A percentile compares a stretch with the other conserved stretches of the same genome.
Conservation (phyloP, 2,329 filamentous ascomycete genomes). For the Chaetomium globosum region DNA sequence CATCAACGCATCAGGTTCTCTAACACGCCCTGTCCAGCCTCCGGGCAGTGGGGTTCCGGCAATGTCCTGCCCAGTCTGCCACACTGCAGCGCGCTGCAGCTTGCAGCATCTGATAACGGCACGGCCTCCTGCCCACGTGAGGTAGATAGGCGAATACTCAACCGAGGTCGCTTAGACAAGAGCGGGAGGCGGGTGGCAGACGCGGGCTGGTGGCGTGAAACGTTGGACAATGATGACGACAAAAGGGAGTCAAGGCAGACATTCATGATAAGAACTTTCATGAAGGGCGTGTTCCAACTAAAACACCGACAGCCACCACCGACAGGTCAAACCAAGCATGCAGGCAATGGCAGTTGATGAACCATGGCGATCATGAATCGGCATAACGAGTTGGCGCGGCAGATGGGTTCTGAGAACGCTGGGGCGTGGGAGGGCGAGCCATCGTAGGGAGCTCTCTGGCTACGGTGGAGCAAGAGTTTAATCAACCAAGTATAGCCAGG, state of each 20-base stretch:
- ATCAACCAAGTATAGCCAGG: neutral
- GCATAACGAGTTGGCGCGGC: conserved; percentile 31
- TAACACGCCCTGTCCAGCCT: conserved; percentile 20
- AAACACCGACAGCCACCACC: conserved; percentile 10
- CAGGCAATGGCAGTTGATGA: conserved; percentile 26
- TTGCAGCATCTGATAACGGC: conserved; percentile 8
- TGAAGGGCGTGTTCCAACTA: conserved; percentile 20
- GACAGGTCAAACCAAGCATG: conserved; percentile 23
- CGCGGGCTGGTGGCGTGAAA: neutral
- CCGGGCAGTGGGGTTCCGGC: conserved; percentile 28
- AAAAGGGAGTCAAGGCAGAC: neutral
- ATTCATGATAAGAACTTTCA: neutral
- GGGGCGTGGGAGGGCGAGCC: neutral
- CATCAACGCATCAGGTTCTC: conserved; percentile 28
- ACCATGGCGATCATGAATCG: conserved; percentile 32
- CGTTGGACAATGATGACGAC: neutral
- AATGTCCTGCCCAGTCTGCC: conserved; percentile 10
- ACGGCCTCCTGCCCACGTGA: conserved; percentile 28
- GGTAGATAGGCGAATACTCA: conserved; percentile 24
- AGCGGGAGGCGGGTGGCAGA: neutral
- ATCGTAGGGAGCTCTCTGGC: conserved; percentile 2
- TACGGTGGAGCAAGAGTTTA: neutral
- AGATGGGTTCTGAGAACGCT: conserved; percentile 22
- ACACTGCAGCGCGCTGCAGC: conserved; percentile 18
- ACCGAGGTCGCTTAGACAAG: conserved; percentile 16